Conservation (phyloP, 805 yeast genomes). For the Metschnikowia colocasiae region DNA sequence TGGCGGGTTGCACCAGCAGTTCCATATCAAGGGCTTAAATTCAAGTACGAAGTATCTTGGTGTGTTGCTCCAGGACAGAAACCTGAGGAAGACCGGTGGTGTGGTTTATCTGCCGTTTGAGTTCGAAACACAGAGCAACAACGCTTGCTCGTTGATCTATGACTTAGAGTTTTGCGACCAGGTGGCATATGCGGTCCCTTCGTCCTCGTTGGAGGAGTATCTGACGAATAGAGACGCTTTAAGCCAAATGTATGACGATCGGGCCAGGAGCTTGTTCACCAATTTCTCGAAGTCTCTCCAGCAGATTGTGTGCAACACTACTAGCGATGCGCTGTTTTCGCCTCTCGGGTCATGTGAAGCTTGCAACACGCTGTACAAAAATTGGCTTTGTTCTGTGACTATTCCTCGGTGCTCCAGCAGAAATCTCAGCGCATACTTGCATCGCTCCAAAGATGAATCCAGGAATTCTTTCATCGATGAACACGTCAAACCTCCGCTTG, state of each 20-base stretch:
- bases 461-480: slow-evolving; percentile 59
- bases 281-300: slow-evolving; percentile 76
- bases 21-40: slow-evolving; percentile 59
- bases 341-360: slow-evolving; percentile 70
- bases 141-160: slow-evolving; percentile 70
- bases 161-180: slow-evolving; percentile 71
- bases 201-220: slow-evolving; percentile 18
- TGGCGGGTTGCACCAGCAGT: slow-evolving; percentile 54
- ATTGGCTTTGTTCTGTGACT: slow-evolving; percentile 87
- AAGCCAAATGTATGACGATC: slow-evolving; percentile 52
- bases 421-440: slow-evolving; percentile 40
- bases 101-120: slow-evolving; percentile 52
- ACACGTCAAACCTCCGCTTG: slow-evolving; percentile 48
- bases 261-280: slow-evolving; percentile 51
- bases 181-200: slow-evolving; percentile 88
- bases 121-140: slow-evolving; percentile 52
- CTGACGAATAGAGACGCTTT: slow-evolving; percentile 17
- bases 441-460: slow-evolving; percentile 47
- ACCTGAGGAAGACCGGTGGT: slow-evolving; percentile 47
- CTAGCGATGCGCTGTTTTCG: slow-evolving; percentile 63
- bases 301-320: slow-evolving; percentile 71
- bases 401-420: slow-evolving; percentile 80
- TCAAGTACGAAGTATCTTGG: slow-evolving; percentile 61
- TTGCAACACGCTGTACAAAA: slow-evolving; percentile 66
- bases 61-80: slow-evolving; percentile 51